Evolutionary conservation across 202 grass and related monocot genomes (phyloP).

Genomic region (Miscanthus sacchariflorus): DNA sequence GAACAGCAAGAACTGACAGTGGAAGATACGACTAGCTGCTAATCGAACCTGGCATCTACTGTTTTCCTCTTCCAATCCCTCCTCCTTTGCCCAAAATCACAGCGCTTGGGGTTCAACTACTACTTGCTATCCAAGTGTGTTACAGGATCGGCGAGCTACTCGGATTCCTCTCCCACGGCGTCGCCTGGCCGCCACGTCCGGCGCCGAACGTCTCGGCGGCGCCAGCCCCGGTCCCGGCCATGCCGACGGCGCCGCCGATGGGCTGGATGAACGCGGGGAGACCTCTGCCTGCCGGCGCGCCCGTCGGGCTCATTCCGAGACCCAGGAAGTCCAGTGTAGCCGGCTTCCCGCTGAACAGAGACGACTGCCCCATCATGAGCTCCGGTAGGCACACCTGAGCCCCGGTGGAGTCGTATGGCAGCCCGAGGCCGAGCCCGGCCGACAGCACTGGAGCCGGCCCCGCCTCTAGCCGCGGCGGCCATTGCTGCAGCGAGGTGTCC

Average conservation of each 20-base stretch:
- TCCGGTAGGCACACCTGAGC: conserved; percentile 58
- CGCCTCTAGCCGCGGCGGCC: conserved; percentile 53
- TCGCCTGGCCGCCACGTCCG: conserved; percentile 32
- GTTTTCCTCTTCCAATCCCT: conserved; percentile 1
- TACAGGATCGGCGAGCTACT: conserved; percentile 64
- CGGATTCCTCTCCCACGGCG: conserved; percentile 64
- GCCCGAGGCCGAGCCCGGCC: conserved; percentile 77
- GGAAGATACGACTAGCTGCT: conserved; percentile 10
- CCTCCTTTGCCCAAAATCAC: conserved; percentile 27
- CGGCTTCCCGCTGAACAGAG: conserved; percentile 75
- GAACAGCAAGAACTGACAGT: conserved; percentile 20
- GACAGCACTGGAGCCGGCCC: conserved; percentile 64
- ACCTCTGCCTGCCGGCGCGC: conserved; percentile 32
- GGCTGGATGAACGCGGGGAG: conserved; percentile 70
- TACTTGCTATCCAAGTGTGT: neutral
- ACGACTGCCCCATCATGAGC: conserved; percentile 85
- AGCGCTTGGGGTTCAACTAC: neutral
- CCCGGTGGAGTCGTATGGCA: conserved; percentile 63
- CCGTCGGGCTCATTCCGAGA: conserved; percentile 37
- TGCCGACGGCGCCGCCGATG: conserved; percentile 61
- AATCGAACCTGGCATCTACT: conserved; percentile 21
- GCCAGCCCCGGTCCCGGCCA: conserved; percentile 39
- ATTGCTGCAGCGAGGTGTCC: conserved; percentile 56
- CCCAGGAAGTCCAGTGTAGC: conserved; percentile 93
- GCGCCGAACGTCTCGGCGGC: conserved; percentile 52